These are phyloP conservation scores for Salix koriyanagi DNA, from an alignment of 345 rosid genomes.

Conservation along the genomic window DNA sequence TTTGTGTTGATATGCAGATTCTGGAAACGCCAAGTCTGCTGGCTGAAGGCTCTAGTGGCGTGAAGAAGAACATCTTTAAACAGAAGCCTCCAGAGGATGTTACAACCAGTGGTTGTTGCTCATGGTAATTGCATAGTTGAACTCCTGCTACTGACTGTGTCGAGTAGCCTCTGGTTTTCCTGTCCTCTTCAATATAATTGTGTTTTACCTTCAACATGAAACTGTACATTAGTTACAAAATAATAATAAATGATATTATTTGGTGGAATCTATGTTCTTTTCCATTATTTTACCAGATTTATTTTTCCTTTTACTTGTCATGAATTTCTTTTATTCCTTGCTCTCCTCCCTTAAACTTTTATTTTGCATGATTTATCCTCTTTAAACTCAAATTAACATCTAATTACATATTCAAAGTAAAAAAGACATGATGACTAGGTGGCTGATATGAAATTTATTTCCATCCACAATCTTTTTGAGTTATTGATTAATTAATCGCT, in stretches of 20 bases:
- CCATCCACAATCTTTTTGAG: too few relatives aligned
- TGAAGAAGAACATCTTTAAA: slow-evolving; percentile 80
- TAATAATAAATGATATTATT: background rate
- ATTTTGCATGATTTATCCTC: too few relatives aligned
- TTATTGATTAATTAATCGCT: too few relatives aligned
- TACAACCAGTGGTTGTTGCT: slow-evolving; percentile 54
- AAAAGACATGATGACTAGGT: too few relatives aligned
- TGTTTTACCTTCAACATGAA: background rate
- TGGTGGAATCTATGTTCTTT: background rate
- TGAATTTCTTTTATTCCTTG: background rate
- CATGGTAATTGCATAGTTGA: slow-evolving; percentile 11
- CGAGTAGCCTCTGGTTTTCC: background rate
- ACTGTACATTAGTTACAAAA: background rate
- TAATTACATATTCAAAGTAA: too few relatives aligned
- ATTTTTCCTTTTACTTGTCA: background rate
- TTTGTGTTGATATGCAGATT: slow-evolving; percentile 43
- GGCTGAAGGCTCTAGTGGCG: slow-evolving; percentile 66
- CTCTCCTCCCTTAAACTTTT: too few relatives aligned
- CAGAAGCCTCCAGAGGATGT: slow-evolving; percentile 57
- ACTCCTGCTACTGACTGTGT: background rate
- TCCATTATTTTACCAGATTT: background rate
- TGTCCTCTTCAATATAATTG: background rate
- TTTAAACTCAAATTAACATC: too few relatives aligned
- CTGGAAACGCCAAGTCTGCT: slow-evolving; percentile 77
- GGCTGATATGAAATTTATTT: too few relatives aligned